These are phyloP conservation scores for Daldinia sp. DNA, from an alignment of 2,329 filamentous ascomycete species.

Conservation along the genomic window DNA sequence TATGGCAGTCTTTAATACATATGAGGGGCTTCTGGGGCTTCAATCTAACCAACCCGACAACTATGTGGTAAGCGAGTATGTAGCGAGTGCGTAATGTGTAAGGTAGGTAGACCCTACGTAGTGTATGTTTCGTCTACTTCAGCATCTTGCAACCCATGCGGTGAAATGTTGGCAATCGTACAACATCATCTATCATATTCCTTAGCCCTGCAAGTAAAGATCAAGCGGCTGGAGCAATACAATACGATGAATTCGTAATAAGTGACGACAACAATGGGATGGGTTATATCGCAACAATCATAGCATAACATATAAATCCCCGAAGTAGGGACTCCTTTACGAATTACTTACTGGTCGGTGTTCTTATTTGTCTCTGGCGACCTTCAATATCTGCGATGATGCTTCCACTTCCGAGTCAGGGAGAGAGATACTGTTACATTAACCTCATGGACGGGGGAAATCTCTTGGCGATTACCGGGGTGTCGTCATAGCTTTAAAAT, in stretches of 20 bases:
- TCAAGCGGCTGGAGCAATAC: background rate
- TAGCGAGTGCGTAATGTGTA: constrained; percentile 2
- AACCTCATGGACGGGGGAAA: constrained; percentile 31
- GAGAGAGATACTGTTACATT: constrained; percentile 29
- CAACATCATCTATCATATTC: constrained; percentile 15
- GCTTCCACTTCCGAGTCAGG: constrained; percentile 21
- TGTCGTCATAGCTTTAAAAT: constrained; percentile 41
- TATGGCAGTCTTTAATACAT: constrained; percentile 27
- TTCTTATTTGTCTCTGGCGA: constrained; percentile 1
- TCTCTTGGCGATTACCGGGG: constrained; percentile 41
- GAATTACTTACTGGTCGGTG: constrained; percentile 28
- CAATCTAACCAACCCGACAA: constrained; percentile 35
- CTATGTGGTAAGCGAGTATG: constrained; percentile 30
- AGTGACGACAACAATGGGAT: constrained; percentile 2
- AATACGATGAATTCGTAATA: constrained; percentile 6
- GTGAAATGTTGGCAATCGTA: constrained; percentile 21
- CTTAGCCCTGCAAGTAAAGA: constrained; percentile 21
- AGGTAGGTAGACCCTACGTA: constrained; percentile 15
- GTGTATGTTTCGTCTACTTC: constrained; percentile 11
- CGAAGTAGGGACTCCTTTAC: constrained; percentile 37
- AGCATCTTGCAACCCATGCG: constrained; percentile 15
- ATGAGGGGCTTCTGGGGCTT: constrained; percentile 35
- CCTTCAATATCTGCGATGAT: constrained; percentile 18
- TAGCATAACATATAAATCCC: constrained; percentile 22
- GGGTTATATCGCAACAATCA: constrained; percentile 8